These are phyloP conservation scores for Tolypocladium guangdongense DNA, from an alignment of 2,329 filamentous ascomycete species.

Conservation along the genomic window DNA sequence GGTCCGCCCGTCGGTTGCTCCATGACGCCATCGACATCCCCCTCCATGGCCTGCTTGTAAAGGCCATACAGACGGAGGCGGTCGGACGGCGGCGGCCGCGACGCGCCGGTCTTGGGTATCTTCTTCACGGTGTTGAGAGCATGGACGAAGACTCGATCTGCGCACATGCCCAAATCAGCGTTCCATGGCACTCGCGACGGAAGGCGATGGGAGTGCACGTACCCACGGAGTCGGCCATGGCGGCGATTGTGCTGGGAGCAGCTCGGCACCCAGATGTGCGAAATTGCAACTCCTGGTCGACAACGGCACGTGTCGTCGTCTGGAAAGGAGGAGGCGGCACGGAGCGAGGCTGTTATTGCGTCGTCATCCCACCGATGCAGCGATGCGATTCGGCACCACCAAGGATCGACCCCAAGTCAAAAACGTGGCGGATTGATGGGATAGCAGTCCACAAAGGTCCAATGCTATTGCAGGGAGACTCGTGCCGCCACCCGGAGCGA, in stretches of 20 bases:
- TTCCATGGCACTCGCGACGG: background rate
- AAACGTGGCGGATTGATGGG: no score
- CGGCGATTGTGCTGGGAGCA: background rate
- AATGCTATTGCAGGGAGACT: background rate
- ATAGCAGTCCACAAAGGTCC: background rate
- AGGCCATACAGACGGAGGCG: slow-evolving; percentile 90
- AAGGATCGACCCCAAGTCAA: background rate
- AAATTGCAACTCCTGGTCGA: background rate
- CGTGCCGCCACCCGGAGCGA: background rate
- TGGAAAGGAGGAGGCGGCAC: background rate
- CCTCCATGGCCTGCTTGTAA: slow-evolving; percentile 99
- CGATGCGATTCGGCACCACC: background rate
- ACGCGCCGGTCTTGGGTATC: slow-evolving; percentile 84
- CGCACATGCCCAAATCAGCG: slow-evolving; percentile 3
- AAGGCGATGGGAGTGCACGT: slow-evolving; percentile 5
- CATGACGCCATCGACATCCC: slow-evolving; percentile 91
- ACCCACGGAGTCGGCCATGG: slow-evolving; percentile 29
- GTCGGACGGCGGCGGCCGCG: slow-evolving; percentile 74
- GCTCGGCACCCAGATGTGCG: background rate
- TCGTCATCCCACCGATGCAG: background rate
- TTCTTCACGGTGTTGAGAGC: slow-evolving; percentile 98
- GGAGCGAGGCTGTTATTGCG: background rate
- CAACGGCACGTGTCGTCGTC: background rate
- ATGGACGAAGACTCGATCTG: slow-evolving; percentile 97
- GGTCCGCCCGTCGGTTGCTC: slow-evolving; percentile 54